phyloP scores from a whole-genome alignment of 352 stramenopile species.

The Globisporangium heterothallicum region DNA sequence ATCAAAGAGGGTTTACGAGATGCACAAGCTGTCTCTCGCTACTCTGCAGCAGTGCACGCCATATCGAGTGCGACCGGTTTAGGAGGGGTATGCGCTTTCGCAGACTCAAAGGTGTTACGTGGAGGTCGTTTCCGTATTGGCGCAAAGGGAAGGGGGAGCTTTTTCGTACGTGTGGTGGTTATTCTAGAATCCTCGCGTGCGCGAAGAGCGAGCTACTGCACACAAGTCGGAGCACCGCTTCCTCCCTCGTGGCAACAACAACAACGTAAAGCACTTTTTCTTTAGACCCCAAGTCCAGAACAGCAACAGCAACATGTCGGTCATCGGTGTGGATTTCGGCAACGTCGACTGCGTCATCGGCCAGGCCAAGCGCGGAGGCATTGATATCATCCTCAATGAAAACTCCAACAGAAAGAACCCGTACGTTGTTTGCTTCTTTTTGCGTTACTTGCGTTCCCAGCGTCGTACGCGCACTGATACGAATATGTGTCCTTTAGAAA shows the following conservation, averaged over 20 bases:
- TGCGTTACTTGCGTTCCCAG: background rate
- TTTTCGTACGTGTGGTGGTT: constrained; percentile 11
- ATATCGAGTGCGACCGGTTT: background rate
- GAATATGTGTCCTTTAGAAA: constrained; percentile 30
- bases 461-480: no score
- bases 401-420: constrained; percentile 98
- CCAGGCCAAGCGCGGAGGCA: constrained; percentile 94
- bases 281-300: background rate
- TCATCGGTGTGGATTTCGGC: constrained; percentile 97
- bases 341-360: constrained; percentile 95
- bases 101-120: background rate
- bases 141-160: background rate
- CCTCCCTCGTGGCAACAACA: no score
- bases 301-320: constrained; percentile 79
- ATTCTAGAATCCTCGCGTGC: constrained; percentile 21
- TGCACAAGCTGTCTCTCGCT: background rate
- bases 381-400: constrained; percentile 99
- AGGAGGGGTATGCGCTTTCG: background rate
- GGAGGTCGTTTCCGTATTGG: background rate
- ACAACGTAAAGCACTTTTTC: background rate
- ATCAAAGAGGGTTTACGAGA: background rate
- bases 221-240: no score
- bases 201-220: constrained; percentile 1
- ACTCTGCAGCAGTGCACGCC: no score
- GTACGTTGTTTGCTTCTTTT: constrained; percentile 31